Percentiles rank a stretch among this genome's conserved stretches.
These are phyloP conservation scores for Myxozyma neglecta DNA, from an alignment of 805 yeast species.

Conservation along the genomic window DNA sequence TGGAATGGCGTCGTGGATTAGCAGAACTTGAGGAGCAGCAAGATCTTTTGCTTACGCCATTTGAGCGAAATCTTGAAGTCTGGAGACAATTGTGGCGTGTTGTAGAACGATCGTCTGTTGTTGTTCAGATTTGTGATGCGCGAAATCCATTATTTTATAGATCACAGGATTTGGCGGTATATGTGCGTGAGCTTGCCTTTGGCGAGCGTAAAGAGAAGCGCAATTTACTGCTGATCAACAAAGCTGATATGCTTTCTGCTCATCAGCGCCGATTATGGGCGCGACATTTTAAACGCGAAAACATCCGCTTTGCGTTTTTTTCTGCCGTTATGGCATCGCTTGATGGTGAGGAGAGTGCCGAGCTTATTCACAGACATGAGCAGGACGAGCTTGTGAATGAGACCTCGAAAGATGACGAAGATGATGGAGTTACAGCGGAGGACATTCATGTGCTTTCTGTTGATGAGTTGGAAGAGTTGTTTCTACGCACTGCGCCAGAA, in stretches of 20 bases:
- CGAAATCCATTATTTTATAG: slow-evolving; percentile 89
- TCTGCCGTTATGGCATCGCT: slow-evolving; percentile 74
- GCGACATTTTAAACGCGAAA: slow-evolving; percentile 63
- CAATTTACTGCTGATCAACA: slow-evolving; percentile 82
- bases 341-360: slow-evolving; percentile 19
- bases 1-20: slow-evolving; percentile 90
- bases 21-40: slow-evolving; percentile 82
- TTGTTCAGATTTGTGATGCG: slow-evolving; percentile 97
- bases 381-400: slow-evolving; percentile 33
- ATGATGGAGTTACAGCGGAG: slow-evolving; percentile 37
- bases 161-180: slow-evolving; percentile 80
- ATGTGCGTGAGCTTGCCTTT: slow-evolving; percentile 75
- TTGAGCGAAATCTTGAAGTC: slow-evolving; percentile 94
- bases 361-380: slow-evolving; percentile 36
- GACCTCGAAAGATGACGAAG: slow-evolving; percentile 22
- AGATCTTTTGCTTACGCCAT: slow-evolving; percentile 88
- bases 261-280: slow-evolving; percentile 87
- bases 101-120: slow-evolving; percentile 87
- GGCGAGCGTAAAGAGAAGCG: slow-evolving; percentile 60
- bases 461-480: slow-evolving; percentile 79
- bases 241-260: slow-evolving; percentile 81
- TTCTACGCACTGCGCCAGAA: slow-evolving; percentile 74
- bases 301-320: slow-evolving; percentile 86
- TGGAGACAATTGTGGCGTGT: slow-evolving; percentile 99
- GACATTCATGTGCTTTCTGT: slow-evolving; percentile 73